Conservation (phyloP, 139 green algal species). For the Penium margaritaceum region DNA sequence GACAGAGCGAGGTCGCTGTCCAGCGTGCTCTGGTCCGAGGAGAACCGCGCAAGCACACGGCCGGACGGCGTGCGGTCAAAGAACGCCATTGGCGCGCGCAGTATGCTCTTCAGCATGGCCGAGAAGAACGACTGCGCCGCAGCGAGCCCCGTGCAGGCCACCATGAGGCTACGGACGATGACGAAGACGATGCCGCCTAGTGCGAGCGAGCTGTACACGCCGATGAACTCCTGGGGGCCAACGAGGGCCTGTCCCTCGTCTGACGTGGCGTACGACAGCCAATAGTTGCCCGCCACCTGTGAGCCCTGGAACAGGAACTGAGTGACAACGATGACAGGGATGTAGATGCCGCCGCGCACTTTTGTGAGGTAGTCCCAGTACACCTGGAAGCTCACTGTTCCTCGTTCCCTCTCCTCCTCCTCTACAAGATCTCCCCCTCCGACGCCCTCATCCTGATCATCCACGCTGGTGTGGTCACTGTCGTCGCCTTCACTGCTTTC, state of each 20-base stretch:
- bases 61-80: conserved; percentile 84
- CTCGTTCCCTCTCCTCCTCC: conserved; percentile 56
- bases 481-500: too few relatives aligned
- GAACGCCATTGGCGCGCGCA: conserved; percentile 71
- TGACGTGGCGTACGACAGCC: too few relatives aligned
- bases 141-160: conserved; percentile 7
- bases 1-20: conserved; percentile 2
- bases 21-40: neutral
- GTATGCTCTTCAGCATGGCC: conserved; percentile 19
- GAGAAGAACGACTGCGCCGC: conserved; percentile 26
- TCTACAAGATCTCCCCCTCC: conserved; percentile 53
- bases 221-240: conserved; percentile 3
- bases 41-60: conserved; percentile 63
- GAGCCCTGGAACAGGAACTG: conserved; percentile 7
- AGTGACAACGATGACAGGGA: conserved; percentile 31
- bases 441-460: too few relatives aligned
- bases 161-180: neutral
- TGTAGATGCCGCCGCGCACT: neutral
- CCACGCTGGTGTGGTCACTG: too few relatives aligned
- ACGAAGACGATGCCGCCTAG: conserved; percentile 24
- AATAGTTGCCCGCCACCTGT: conserved; percentile 24
- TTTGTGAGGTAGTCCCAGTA: conserved; percentile 54
- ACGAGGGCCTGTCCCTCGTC: neutral
- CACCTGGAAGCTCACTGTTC: conserved; percentile 52
- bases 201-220: conserved; percentile 17